phyloP scores from a whole-genome alignment of 805 yeast genomes.

The Isabelozyma pseudorhagii region DNA sequence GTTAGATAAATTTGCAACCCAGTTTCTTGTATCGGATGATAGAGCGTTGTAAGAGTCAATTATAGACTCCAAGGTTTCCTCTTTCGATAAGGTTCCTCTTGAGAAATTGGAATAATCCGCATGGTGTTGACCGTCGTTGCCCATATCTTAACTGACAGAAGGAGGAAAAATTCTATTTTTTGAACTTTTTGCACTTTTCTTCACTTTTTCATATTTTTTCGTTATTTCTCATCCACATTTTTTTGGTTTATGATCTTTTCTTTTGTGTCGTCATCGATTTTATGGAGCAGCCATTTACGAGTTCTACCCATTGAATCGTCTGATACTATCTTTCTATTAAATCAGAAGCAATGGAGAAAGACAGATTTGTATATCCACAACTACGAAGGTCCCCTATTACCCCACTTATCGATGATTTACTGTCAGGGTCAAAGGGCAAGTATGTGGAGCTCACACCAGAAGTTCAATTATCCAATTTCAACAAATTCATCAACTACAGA shows the following conservation, averaged over 20 bases:
- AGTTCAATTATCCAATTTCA: neutral
- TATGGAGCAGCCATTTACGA: neutral
- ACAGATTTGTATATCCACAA: neutral
- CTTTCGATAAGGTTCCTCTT: constrained; percentile 27
- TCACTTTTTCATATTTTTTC: neutral
- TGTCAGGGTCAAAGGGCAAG: too few relatives aligned
- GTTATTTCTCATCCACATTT: neutral
- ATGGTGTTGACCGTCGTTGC: constrained; percentile 37
- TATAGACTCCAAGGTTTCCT: constrained; percentile 57
- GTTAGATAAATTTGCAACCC: constrained; percentile 89
- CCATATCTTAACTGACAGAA: neutral
- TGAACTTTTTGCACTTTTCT: neutral
- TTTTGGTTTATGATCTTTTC: neutral
- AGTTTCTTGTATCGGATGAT: constrained; percentile 59
- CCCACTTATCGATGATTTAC: neutral
- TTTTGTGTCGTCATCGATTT: neutral
- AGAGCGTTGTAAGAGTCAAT: constrained; percentile 65
- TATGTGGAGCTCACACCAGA: neutral
- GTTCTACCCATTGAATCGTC: neutral
- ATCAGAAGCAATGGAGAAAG: neutral
- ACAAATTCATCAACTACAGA: neutral
- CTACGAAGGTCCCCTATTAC: neutral
- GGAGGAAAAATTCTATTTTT: neutral
- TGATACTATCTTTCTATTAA: neutral
- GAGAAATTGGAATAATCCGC: constrained; percentile 70